Evolutionary conservation across 2,329 filamentous ascomycete genomes (phyloP).

Genomic region (Penicillium hordei): DNA sequence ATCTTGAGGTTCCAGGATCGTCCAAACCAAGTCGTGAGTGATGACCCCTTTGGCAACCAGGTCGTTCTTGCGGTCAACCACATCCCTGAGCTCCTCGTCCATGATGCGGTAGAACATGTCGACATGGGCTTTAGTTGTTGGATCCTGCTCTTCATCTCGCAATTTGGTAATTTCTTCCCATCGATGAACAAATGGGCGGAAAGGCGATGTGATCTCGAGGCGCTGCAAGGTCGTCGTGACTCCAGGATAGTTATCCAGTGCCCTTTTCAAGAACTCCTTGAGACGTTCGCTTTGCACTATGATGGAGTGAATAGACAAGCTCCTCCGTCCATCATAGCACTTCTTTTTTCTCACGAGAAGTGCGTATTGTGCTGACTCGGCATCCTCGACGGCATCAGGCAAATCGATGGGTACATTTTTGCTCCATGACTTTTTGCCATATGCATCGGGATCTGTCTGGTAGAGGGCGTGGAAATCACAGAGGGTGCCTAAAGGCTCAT

Average conservation of each 20-base stretch:
- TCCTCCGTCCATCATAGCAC: slow-evolving; percentile 59
- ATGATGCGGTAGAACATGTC: slow-evolving; percentile 51
- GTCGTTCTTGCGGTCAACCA: slow-evolving; percentile 53
- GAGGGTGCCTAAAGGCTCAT: slow-evolving; percentile 30
- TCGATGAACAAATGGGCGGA: slow-evolving; percentile 65
- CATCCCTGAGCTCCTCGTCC: slow-evolving; percentile 52
- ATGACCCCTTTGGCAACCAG: slow-evolving; percentile 55
- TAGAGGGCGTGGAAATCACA: slow-evolving; percentile 51
- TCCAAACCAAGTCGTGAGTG: slow-evolving; percentile 50
- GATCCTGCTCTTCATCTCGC: slow-evolving; percentile 45
- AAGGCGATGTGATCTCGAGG: slow-evolving; percentile 61
- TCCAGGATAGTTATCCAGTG: slow-evolving; percentile 60
- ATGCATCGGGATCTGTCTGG: slow-evolving; percentile 51
- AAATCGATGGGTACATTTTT: slow-evolving; percentile 57
- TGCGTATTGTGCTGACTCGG: slow-evolving; percentile 61
- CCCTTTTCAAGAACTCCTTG: slow-evolving; percentile 55
- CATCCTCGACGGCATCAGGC: slow-evolving; percentile 59
- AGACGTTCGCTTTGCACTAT: slow-evolving; percentile 63
- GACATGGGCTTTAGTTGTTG: slow-evolving; percentile 49
- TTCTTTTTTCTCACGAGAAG: slow-evolving; percentile 60
- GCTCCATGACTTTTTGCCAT: slow-evolving; percentile 56
- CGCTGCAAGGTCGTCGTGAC: slow-evolving; percentile 60
- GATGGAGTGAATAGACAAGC: slow-evolving; percentile 61
- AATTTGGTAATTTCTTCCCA: slow-evolving; percentile 54
- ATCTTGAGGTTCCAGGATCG: slow-evolving; percentile 38